Evolutionary conservation across 371 early-diverging fungal species (phyloP).

Genomic region (Parasitella parasitica): DNA sequence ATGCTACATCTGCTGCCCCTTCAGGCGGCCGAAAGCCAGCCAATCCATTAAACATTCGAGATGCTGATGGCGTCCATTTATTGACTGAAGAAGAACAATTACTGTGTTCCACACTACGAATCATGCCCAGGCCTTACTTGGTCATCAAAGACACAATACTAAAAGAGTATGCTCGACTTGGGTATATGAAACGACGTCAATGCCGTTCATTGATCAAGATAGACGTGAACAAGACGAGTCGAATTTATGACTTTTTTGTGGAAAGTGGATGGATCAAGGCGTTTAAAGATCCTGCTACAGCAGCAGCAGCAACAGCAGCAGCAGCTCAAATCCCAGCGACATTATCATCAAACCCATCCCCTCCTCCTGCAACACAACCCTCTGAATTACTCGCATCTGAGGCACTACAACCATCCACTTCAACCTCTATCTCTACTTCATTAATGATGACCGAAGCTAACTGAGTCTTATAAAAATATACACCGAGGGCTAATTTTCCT

Average conservation of each 20-base stretch:
- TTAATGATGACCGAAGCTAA: conserved; percentile 7
- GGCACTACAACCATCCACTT: background rate
- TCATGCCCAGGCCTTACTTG: conserved; percentile 86
- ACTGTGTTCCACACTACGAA: conserved; percentile 79
- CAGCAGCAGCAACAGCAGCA: background rate
- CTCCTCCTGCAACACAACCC: background rate
- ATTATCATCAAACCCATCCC: background rate
- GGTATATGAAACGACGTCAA: conserved; percentile 70
- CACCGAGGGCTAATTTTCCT: background rate
- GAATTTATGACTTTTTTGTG: conserved; percentile 89
- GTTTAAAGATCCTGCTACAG: conserved; percentile 37
- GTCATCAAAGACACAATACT: conserved; percentile 88
- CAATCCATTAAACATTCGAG: conserved; percentile 74
- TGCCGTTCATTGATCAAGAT: conserved; percentile 83
- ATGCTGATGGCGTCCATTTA: conserved; percentile 85
- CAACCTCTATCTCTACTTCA: background rate
- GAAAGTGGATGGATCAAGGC: conserved; percentile 86
- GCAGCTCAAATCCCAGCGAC: background rate
- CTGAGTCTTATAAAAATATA: background rate
- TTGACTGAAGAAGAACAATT: conserved; percentile 77
- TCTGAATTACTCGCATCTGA: background rate
- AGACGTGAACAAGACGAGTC: conserved; percentile 83
- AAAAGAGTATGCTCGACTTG: conserved; percentile 76
- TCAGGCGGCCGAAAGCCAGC: conserved; percentile 56
- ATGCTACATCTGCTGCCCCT: conserved; percentile 28